A percentile compares a stretch with the other conserved stretches of the same genome.
phyloP scores from a whole-genome alignment of 2,329 filamentous ascomycete genomes.

The Monosporascus sp. region DNA sequence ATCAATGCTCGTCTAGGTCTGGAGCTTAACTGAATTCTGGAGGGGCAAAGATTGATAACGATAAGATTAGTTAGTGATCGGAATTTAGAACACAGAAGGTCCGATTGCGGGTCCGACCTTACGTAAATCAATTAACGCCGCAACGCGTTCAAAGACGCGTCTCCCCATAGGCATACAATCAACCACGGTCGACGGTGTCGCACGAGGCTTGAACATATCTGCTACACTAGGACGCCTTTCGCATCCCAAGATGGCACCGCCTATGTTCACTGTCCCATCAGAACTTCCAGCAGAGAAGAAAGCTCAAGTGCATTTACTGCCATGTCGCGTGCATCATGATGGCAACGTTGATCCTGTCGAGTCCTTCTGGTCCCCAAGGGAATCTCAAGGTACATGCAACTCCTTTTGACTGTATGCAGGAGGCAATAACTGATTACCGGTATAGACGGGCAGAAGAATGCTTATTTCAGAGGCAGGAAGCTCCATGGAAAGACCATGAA shows the following conservation, averaged over 20 bases:
- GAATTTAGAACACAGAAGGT: background rate
- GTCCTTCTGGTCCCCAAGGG: slow-evolving; percentile 65
- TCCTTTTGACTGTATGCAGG: background rate
- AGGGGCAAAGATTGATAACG: background rate
- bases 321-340: slow-evolving; percentile 74
- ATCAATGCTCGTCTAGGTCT: background rate
- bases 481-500: slow-evolving; percentile 62
- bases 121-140: background rate
- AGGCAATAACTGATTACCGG: slow-evolving; percentile 6
- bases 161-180: background rate
- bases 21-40: background rate
- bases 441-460: slow-evolving; percentile 46
- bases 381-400: slow-evolving; percentile 37
- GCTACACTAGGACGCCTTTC: background rate
- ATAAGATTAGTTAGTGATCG: background rate
- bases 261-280: slow-evolving; percentile 19
- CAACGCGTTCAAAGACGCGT: background rate
- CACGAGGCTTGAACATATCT: too few relatives aligned
- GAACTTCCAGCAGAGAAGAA: slow-evolving; percentile 11
- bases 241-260: slow-evolving; percentile 21
- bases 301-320: slow-evolving; percentile 55
- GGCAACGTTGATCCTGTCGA: slow-evolving; percentile 60
- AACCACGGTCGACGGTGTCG: background rate
- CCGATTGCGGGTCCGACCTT: background rate
- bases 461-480: slow-evolving; percentile 77